These are phyloP conservation scores for Boletus pseudo-olivaceus DNA, from an alignment of 768 basidiomycete genomes.

Conservation along the genomic window DNA sequence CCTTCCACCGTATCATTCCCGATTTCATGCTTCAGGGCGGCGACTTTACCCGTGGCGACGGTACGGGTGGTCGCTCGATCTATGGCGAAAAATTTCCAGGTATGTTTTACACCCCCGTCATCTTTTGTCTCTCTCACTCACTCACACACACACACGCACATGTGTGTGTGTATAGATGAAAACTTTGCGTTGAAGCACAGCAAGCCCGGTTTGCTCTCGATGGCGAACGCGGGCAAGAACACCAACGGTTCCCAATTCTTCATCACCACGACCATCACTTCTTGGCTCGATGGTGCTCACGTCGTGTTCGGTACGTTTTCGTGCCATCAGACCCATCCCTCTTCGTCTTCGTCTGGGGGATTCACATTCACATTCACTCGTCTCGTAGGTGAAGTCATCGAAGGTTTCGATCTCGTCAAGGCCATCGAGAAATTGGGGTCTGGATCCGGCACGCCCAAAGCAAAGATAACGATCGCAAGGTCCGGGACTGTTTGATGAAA, in stretches of 20 bases:
- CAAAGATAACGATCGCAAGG: not conserved
- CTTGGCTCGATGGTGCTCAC: constrained; percentile 12
- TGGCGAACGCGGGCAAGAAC: constrained; percentile 79
- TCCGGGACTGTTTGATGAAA: not conserved
- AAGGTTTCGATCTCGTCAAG: not conserved
- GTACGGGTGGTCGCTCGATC: constrained; percentile 79
- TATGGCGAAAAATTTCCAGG: constrained; percentile 68
- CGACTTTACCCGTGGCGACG: constrained; percentile 69
- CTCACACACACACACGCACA: too few relatives aligned
- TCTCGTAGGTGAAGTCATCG: constrained; percentile 7
- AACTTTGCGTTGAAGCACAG: constrained; percentile 78
- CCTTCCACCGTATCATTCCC: constrained; percentile 84
- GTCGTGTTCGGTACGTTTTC: constrained; percentile 15
- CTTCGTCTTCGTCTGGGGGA: rapidly evolving
- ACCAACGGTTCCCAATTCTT: constrained; percentile 93
- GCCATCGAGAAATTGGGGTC: not conserved
- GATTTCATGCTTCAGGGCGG: constrained; percentile 89
- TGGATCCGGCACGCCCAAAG: not conserved
- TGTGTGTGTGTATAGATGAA: too few relatives aligned
- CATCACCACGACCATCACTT: constrained; percentile 74
- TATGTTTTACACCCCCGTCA: constrained; percentile 26
- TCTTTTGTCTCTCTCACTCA: too few relatives aligned
- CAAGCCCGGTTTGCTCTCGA: constrained; percentile 64
- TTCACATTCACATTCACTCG: too few relatives aligned
- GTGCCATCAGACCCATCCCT: not conserved